Base-by-base conservation (phyloP, 2,329 filamentous ascomycete genomes). In the Epichloe glyceriae region DNA sequence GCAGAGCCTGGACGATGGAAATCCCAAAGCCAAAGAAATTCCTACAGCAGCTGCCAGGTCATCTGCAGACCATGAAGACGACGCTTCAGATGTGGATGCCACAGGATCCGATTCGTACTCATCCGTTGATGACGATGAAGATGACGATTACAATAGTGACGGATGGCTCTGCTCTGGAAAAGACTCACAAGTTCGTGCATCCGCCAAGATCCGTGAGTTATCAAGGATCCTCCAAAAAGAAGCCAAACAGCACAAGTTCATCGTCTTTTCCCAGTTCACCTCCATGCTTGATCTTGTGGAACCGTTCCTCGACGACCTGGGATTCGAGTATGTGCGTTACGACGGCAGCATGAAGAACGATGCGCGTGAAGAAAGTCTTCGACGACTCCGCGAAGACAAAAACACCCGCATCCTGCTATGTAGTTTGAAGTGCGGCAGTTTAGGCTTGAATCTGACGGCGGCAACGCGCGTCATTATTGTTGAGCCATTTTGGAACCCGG, bases 401-500 rank as follows among this genome's bases (percentile, higher is more conserved):
- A 74, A 74, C 34, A 93, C 86, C 14, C 79, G 93, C 5, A 82
- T 98, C 4, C 72, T 98, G 45, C 82, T 98, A 15, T 98, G 93
- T 68, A 94, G 87, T 69, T 75, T 98, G 56, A 93, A 95, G 61
- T 97, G 93, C 61, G 93, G 93, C 56, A 90, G 88, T 47, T 69
- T 98, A 44, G 93, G 93, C 2, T 79, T 98, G 30, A 98, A 98
- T 66, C 73, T 98, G 49, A 98, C 93, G 6, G 93, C 90, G 0
- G 93, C 93, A 10, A 93, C 86, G 55, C 79, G 93, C 17, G 93
- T 98, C 3, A 83, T 98, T 49, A 95, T 98, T 58, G 75, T 98
- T 42, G 93, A 98, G 67, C 93, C 93, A 0, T 98, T 98, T 68
- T 98, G 93, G 93, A 98, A 98, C 66, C 93, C 89, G 2, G 82